Conservation (phyloP, 192 early-diverging fungal genomes). For the Coemansia sp. region DNA sequence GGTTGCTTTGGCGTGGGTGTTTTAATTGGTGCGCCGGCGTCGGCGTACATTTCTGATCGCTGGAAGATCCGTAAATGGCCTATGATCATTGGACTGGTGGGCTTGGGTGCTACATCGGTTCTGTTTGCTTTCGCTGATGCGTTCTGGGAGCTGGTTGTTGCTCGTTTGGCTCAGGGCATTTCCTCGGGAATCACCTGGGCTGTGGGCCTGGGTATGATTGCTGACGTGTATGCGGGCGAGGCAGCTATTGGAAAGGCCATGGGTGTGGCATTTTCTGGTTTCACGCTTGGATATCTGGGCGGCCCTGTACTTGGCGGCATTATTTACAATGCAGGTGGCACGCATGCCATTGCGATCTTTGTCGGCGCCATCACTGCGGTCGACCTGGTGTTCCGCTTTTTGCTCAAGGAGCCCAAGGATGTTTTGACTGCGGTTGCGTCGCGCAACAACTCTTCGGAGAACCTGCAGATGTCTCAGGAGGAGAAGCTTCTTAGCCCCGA, state of each 20-base stretch:
- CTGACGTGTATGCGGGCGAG: slow-evolving; percentile 64
- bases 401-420: slow-evolving; percentile 58
- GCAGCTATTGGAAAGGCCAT: slow-evolving; percentile 62
- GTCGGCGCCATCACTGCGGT: slow-evolving; percentile 56
- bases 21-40: slow-evolving; percentile 60
- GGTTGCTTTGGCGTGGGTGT: slow-evolving; percentile 69
- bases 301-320: slow-evolving; percentile 67
- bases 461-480: slow-evolving; percentile 3
- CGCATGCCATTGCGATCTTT: slow-evolving; percentile 65
- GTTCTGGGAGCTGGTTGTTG: slow-evolving; percentile 63
- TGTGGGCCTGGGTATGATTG: slow-evolving; percentile 66
- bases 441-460: not conserved
- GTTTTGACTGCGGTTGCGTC: slow-evolving; percentile 9
- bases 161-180: slow-evolving; percentile 67
- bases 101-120: slow-evolving; percentile 59
- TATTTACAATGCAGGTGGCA: slow-evolving; percentile 64
- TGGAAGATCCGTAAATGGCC: slow-evolving; percentile 69
- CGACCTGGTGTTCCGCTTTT: slow-evolving; percentile 59
- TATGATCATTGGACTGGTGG: slow-evolving; percentile 68
- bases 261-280: slow-evolving; percentile 64
- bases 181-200: slow-evolving; percentile 74
- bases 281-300: slow-evolving; percentile 64
- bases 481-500: slow-evolving; percentile 12
- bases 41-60: slow-evolving; percentile 68
- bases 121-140: slow-evolving; percentile 62